phyloP scores from a whole-genome alignment of 129 eudicot genomes.

The Lactuca sativa region DNA sequence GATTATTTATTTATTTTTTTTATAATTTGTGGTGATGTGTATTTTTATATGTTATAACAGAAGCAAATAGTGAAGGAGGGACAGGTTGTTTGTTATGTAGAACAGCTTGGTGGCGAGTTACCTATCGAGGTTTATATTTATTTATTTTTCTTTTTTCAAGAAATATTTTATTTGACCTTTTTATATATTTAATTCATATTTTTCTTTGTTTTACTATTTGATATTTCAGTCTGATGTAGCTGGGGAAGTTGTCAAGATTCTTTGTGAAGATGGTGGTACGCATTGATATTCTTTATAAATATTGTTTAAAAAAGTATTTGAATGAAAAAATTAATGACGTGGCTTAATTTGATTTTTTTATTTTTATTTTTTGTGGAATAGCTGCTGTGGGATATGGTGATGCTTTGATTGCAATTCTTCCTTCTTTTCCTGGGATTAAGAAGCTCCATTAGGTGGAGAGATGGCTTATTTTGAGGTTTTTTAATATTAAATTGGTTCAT shows the following conservation, averaged over 20 bases:
- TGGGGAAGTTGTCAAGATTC: slow-evolving; percentile 83
- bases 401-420: slow-evolving; percentile 78
- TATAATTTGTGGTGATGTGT: not conserved
- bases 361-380: slow-evolving; percentile 12
- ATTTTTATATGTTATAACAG: slow-evolving; percentile 38
- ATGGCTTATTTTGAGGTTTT: too few relatives aligned
- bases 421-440: slow-evolving; percentile 94
- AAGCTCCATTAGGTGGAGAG: slow-evolving; percentile 43
- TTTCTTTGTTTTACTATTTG: too few relatives aligned
- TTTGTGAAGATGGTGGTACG: slow-evolving; percentile 78
- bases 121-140: slow-evolving; percentile 63
- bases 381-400: slow-evolving; percentile 95
- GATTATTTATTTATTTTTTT: not conserved
- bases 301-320: too few relatives aligned
- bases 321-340: too few relatives aligned
- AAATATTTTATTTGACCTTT: not conserved
- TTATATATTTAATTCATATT: slow-evolving; percentile 5
- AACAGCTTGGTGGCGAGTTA: slow-evolving; percentile 79
- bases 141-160: not conserved
- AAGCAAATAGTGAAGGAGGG: slow-evolving; percentile 83
- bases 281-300: not conserved
- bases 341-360: too few relatives aligned
- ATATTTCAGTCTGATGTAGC: slow-evolving; percentile 53
- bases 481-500: too few relatives aligned
- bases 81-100: slow-evolving; percentile 80